These are phyloP conservation scores for Jamesozyma jinghongensis DNA, from an alignment of 805 yeast species.

Conservation along the genomic window DNA sequence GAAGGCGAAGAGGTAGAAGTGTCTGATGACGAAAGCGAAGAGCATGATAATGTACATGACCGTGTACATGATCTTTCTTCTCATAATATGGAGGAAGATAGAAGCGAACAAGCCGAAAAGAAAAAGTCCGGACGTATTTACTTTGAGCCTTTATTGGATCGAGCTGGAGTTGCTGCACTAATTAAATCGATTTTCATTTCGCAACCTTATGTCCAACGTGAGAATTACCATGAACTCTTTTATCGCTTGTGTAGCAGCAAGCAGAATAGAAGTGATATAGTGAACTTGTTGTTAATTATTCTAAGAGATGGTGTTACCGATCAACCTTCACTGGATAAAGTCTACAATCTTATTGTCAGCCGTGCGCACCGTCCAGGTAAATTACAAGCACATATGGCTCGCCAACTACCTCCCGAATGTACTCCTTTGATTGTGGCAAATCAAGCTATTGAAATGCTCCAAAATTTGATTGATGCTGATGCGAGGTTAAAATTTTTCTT, in stretches of 20 bases:
- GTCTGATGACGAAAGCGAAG: conserved; percentile 9
- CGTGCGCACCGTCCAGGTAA: conserved; percentile 34
- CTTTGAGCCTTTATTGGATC: conserved; percentile 63
- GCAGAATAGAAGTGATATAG: conserved; percentile 67
- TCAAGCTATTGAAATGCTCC: conserved; percentile 68
- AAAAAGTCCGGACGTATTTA: conserved; percentile 21
- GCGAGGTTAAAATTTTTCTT: conserved; percentile 63
- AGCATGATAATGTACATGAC: background rate
- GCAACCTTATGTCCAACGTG: conserved; percentile 53
- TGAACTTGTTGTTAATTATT: conserved; percentile 57
- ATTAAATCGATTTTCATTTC: conserved; percentile 66
- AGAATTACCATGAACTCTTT: conserved; percentile 54
- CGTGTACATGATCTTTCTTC: too few species aligned
- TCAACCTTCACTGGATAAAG: conserved; percentile 50
- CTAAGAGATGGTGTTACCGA: conserved; percentile 67
- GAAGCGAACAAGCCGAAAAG: conserved; percentile 8
- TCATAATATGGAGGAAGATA: too few species aligned
- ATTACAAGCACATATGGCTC: conserved; percentile 4
- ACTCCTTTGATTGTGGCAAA: conserved; percentile 65
- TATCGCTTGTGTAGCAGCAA: conserved; percentile 63
- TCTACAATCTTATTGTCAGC: conserved; percentile 47
- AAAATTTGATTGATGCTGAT: conserved; percentile 58
- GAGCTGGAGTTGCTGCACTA: conserved; percentile 64
- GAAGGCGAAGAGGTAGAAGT: conserved; percentile 6
- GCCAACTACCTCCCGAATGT: conserved; percentile 46